A percentile compares a stretch with the other conserved stretches of the same genome.
Conservation (phyloP, 2,329 filamentous ascomycete genomes). For the Hypoxylon rubiginosum region DNA sequence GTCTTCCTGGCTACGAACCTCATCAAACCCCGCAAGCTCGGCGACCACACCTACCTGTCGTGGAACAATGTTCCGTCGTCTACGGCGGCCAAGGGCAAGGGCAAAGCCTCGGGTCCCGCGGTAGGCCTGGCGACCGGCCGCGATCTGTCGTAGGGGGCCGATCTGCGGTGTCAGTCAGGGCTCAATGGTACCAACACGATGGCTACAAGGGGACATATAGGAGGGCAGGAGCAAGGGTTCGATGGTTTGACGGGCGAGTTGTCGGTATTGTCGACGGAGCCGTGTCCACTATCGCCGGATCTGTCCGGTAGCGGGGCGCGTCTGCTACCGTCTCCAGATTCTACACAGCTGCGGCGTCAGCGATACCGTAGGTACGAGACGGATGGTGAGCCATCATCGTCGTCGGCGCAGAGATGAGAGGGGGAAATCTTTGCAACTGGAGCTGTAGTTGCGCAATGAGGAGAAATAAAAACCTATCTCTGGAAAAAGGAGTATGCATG, state of each 20-base stretch:
- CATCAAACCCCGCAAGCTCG: constrained; percentile 95
- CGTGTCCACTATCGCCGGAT: neutral
- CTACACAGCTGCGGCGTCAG: constrained; percentile 12
- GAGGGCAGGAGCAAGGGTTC: constrained; percentile 7
- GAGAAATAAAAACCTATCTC: constrained; percentile 1
- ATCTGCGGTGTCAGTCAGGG: constrained; percentile 14
- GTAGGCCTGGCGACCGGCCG: constrained; percentile 68
- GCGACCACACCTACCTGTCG: constrained; percentile 96
- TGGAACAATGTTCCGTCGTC: constrained; percentile 79
- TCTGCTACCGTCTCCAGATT: constrained; percentile 1
- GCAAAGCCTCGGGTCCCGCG: constrained; percentile 58
- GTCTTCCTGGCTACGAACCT: constrained; percentile 93
- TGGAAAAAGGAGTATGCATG: constrained; percentile 8
- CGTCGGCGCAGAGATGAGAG: neutral
- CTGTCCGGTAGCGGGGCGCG: neutral
- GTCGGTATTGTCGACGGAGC: neutral
- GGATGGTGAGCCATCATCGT: constrained; percentile 22
- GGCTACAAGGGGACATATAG: constrained; percentile 27
- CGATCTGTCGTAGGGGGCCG: constrained; percentile 58
- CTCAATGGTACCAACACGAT: neutral
- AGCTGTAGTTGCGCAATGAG: neutral
- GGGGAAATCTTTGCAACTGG: neutral
- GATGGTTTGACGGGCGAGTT: neutral
- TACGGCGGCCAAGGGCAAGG: constrained; percentile 53
- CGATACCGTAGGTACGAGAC: constrained; percentile 18